Evolutionary conservation across 2,329 filamentous ascomycete genomes (phyloP).

Genomic region (Xylariales sp.): DNA sequence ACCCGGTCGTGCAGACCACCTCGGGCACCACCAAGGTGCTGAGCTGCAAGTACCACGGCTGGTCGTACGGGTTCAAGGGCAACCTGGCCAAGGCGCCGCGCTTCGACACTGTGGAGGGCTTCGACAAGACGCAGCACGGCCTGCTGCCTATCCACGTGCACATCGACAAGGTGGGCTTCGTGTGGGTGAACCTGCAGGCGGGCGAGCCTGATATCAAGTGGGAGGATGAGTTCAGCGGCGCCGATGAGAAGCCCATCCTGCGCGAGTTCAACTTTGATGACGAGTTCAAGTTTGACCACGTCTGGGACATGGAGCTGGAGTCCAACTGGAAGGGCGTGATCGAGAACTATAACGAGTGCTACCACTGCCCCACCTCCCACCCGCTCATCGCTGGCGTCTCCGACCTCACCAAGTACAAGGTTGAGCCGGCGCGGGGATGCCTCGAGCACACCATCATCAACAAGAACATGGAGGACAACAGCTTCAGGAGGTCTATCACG

Average conservation of each 20-base stretch:
- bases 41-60: conserved; percentile 58
- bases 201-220: conserved; percentile 42
- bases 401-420: conserved; percentile 46
- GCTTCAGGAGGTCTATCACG: conserved; percentile 24
- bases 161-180: conserved; percentile 48
- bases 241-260: conserved; percentile 41
- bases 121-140: conserved; percentile 51
- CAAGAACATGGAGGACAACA: conserved; percentile 24
- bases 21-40: conserved; percentile 48
- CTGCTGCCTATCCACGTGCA: conserved; percentile 52
- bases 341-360: conserved; percentile 65
- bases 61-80: conserved; percentile 55
- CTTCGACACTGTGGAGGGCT: conserved; percentile 51
- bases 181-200: conserved; percentile 55
- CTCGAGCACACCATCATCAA: conserved; percentile 33
- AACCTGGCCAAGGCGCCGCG: conserved; percentile 56
- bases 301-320: conserved; percentile 51
- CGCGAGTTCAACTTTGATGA: conserved; percentile 39
- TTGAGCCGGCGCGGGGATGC: conserved; percentile 26
- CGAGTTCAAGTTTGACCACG: conserved; percentile 53
- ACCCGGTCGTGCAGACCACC: conserved; percentile 48
- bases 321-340: conserved; percentile 59
- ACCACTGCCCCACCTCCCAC: conserved; percentile 57
- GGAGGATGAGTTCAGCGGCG: conserved; percentile 45
- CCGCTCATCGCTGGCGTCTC: conserved; percentile 54